These are phyloP conservation scores for Kurtzmaniella quercitrusa DNA, from an alignment of 1,139 yeast species.

Conservation along the genomic window DNA sequence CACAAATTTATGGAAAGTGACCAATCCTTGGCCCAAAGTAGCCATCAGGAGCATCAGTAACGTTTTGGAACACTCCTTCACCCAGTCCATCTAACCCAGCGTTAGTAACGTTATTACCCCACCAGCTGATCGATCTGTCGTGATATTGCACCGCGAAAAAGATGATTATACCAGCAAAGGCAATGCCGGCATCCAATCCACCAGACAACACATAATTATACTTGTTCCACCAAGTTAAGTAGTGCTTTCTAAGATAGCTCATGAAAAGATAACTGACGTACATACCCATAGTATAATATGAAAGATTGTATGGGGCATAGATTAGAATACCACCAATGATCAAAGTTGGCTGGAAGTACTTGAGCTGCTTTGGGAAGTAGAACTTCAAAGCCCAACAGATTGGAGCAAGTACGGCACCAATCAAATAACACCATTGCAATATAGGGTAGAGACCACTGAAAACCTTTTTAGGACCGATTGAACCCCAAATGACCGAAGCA, in stretches of 20 bases:
- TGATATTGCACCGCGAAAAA: constrained; percentile 53
- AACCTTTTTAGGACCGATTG: constrained; percentile 55
- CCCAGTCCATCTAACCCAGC: constrained; percentile 31
- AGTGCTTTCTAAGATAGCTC: constrained; percentile 41
- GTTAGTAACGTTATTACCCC: constrained; percentile 52
- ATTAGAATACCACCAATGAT: constrained; percentile 34
- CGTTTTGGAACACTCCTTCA: constrained; percentile 15
- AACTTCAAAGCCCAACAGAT: constrained; percentile 38
- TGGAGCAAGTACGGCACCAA: constrained; percentile 44
- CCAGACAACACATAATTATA: constrained; percentile 52
- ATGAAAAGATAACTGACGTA: constrained; percentile 41
- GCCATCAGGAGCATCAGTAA: constrained; percentile 30
- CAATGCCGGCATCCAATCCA: constrained; percentile 51
- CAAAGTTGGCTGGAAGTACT: constrained; percentile 41
- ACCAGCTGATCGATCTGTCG: constrained; percentile 42
- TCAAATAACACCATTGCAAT: constrained; percentile 45
- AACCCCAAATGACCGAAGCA: constrained; percentile 59
- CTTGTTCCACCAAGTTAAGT: constrained; percentile 53
- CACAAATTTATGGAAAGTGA: constrained; percentile 22
- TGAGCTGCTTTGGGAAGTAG: constrained; percentile 30
- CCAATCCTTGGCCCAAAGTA: constrained; percentile 45
- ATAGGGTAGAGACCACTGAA: constrained; percentile 44
- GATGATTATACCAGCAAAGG: constrained; percentile 46
- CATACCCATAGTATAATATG: constrained; percentile 43
- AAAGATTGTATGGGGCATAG: constrained; percentile 49